Base-by-base conservation (phyloP, 306 rosid species). In the Rosa lucieae region DNA sequence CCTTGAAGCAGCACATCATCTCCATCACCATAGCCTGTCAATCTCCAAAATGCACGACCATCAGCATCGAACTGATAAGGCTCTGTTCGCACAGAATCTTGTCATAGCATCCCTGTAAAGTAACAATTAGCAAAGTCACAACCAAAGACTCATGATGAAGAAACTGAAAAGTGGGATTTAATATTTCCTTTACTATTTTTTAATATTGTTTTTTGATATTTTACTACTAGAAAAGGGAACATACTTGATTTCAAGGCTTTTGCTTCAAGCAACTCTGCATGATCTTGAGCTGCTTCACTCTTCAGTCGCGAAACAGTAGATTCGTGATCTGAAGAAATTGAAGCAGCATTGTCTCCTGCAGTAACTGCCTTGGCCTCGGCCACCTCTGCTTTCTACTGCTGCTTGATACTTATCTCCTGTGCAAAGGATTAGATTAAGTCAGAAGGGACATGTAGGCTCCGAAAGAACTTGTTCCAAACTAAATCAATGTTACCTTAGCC, bases 201-300 rank as follows among this genome's bases (percentile, higher is more conserved):
- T 63, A 80, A 32, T 32, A 32, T 32, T 32, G 37, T 32, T 32
- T 32, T 32, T 32, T 32, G 37, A 32, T 32, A 32, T 32, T 32
- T 32, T 32, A 32, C 37, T 32, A 32, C 37, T 32, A 32, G 37
- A 32, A 32, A 32, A 32, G 3, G 37, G 37, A 32, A 32, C 37
- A 2, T 32, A 32, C 37, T 2, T 2, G 37, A 32, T 2, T 32
- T 43, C 72, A 39, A 46, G 70, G 79, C 82, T 85, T 76, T 74
- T 69, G 84, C 88, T 47, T 80, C 80, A 32, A 90, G 81, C 80
- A 81, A 53, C 78, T 87, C 86, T 68, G 85, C 84, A 42, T 86
- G 91, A 72, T 86, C 95, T 72, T 79, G 66, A 81, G 85, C 95
- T 32, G 58, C 83, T 9, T 87, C 87, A 63, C 47, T 80, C 84